These are phyloP conservation scores for Triticum urartu DNA, from an alignment of 176 grass and related monocot species.

Conservation along the genomic window DNA sequence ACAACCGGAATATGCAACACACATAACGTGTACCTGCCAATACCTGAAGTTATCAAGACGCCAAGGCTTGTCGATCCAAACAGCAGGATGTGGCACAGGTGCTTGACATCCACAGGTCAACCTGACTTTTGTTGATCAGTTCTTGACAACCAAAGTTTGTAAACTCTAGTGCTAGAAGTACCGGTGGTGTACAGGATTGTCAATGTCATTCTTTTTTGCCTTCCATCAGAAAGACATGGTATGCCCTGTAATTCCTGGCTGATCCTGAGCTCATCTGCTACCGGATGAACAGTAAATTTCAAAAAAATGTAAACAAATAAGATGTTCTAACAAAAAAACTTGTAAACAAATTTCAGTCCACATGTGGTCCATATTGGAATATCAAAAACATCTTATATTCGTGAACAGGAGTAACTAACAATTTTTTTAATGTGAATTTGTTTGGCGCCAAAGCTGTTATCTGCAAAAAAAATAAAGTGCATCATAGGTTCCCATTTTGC, in stretches of 20 bases:
- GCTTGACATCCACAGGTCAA: slow-evolving; percentile 84
- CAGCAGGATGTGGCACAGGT: slow-evolving; percentile 99
- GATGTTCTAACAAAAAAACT: too few relatives aligned
- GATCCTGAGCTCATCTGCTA: too few relatives aligned
- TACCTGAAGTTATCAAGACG: slow-evolving; percentile 72
- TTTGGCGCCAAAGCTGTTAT: background rate
- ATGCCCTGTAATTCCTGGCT: background rate
- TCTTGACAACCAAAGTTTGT: background rate
- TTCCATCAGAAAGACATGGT: background rate
- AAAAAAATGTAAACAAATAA: too few relatives aligned
- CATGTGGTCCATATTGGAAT: too few relatives aligned
- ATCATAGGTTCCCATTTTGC: background rate
- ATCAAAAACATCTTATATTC: too few relatives aligned
- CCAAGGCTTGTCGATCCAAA: slow-evolving; percentile 68
- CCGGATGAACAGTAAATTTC: too few relatives aligned
- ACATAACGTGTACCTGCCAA: slow-evolving; percentile 82
- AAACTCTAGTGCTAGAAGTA: slow-evolving; percentile 11
- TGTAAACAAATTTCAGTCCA: too few relatives aligned
- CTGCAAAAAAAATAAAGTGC: background rate
- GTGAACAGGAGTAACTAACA: too few relatives aligned
- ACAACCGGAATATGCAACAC: slow-evolving; percentile 84
- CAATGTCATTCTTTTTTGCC: background rate
- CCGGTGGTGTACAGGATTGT: slow-evolving; percentile 8
- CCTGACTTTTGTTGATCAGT: slow-evolving; percentile 76
- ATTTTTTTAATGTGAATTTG: too few relatives aligned